These are phyloP conservation scores for Colletotrichum musicola DNA, from an alignment of 2,329 filamentous ascomycete genomes.

Conservation along the genomic window DNA sequence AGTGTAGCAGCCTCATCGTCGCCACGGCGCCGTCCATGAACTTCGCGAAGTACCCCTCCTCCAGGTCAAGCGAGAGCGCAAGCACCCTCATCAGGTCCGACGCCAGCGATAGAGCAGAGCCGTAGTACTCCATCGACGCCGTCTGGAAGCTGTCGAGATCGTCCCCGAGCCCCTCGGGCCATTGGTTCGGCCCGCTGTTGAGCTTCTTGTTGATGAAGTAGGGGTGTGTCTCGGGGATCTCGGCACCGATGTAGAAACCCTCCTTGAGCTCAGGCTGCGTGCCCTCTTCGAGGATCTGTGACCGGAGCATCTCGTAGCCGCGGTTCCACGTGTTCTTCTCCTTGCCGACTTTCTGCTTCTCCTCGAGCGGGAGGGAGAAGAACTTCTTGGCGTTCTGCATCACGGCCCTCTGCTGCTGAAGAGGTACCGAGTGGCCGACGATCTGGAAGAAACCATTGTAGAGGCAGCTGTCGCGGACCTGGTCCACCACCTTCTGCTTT, in stretches of 20 bases:
- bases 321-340: constrained; percentile 56
- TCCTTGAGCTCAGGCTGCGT: constrained; percentile 62
- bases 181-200: constrained; percentile 55
- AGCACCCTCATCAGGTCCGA: constrained; percentile 56
- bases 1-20: constrained; percentile 61
- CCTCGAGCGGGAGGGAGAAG: constrained; percentile 57
- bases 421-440: constrained; percentile 59
- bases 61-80: constrained; percentile 55
- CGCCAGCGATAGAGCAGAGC: constrained; percentile 54
- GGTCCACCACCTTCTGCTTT: constrained; percentile 48
- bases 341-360: constrained; percentile 57
- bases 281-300: constrained; percentile 59
- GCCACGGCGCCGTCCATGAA: constrained; percentile 59
- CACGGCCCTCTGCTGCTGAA: constrained; percentile 53
- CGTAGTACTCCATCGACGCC: constrained; percentile 55
- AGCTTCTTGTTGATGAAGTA: constrained; percentile 56
- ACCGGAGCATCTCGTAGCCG: constrained; percentile 63
- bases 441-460: constrained; percentile 68
- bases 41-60: constrained; percentile 56
- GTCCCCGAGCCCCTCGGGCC: constrained; percentile 52
- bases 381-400: constrained; percentile 58
- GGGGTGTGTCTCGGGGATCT: constrained; percentile 56
- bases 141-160: constrained; percentile 50
- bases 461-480: constrained; percentile 56
- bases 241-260: constrained; percentile 55